A percentile compares a stretch with the other conserved stretches of the same genome.
Evolutionary conservation across 106 monocot genomes (phyloP).

Genomic region (Amphibolis antarctica): DNA sequence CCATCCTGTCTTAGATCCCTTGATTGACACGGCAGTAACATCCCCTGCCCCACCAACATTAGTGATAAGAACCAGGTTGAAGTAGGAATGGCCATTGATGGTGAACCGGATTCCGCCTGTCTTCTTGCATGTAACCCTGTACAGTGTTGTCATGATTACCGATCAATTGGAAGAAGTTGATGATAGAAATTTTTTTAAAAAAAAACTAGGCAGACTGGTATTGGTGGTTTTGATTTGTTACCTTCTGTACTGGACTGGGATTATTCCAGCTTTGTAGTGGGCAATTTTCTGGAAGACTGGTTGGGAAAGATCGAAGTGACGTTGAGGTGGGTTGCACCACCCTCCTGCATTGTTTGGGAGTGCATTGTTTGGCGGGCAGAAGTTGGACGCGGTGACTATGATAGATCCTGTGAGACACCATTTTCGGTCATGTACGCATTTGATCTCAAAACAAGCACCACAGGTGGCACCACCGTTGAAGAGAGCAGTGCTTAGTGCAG

Average conservation of each 20-base stretch:
- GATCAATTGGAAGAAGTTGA: not conserved
- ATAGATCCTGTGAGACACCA: constrained; percentile 20
- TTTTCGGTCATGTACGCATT: constrained; percentile 6
- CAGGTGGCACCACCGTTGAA: constrained; percentile 16
- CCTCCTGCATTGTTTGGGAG: constrained; percentile 18
- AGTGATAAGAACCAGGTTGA: constrained; percentile 12
- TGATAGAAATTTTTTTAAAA: not conserved
- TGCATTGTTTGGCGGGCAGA: constrained; percentile 15
- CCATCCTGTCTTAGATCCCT: constrained; percentile 12
- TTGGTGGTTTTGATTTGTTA: not conserved
- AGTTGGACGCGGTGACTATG: constrained; percentile 17
- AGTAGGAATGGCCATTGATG: constrained; percentile 14
- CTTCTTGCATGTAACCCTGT: constrained; percentile 8
- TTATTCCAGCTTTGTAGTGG: constrained; percentile 19
- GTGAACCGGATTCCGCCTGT: constrained; percentile 8
- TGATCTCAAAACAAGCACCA: constrained; percentile 21
- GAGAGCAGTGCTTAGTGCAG: constrained; percentile 19
- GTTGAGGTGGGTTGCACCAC: constrained; percentile 22
- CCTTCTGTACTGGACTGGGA: constrained; percentile 17
- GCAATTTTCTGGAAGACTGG: constrained; percentile 17
- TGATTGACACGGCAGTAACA: constrained; percentile 7
- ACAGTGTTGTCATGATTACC: not conserved
- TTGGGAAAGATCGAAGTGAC: constrained; percentile 24
- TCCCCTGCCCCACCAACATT: constrained; percentile 9
- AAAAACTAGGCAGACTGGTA: not conserved